Evolutionary conservation across 495 filamentous ascomycete species (phyloP).

Genomic region (Friedmanniomyces simplex): DNA sequence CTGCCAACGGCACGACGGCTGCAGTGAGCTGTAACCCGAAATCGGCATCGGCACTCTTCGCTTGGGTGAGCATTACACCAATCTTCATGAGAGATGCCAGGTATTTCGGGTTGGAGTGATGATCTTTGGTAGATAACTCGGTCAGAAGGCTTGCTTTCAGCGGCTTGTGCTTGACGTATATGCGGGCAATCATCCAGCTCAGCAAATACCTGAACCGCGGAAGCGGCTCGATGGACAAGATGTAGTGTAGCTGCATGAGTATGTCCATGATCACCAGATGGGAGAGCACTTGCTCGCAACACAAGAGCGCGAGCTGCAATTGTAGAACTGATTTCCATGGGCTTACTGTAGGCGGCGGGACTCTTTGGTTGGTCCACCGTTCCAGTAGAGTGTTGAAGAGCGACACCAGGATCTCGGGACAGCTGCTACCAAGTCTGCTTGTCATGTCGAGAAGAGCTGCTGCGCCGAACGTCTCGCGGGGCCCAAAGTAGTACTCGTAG

Average conservation of each 20-base stretch:
- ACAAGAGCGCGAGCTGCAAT: slow-evolving; percentile 36
- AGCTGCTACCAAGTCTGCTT: slow-evolving; percentile 26
- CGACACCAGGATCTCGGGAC: slow-evolving; percentile 15
- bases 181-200: slow-evolving; percentile 36
- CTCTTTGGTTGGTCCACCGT: slow-evolving; percentile 34
- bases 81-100: slow-evolving; percentile 35
- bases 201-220: slow-evolving; percentile 37
- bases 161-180: slow-evolving; percentile 25
- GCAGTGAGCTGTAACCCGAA: slow-evolving; percentile 26
- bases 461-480: slow-evolving; percentile 29
- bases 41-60: slow-evolving; percentile 23
- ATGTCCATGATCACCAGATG: slow-evolving; percentile 7
- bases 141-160: slow-evolving; percentile 13
- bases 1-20: slow-evolving; percentile 27
- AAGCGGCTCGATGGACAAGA: slow-evolving; percentile 35
- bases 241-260: slow-evolving; percentile 24
- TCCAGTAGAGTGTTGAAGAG: slow-evolving; percentile 30
- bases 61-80: slow-evolving; percentile 28
- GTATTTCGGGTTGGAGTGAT: slow-evolving; percentile 32
- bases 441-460: slow-evolving; percentile 37
- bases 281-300: slow-evolving; percentile 22
- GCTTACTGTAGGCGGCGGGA: slow-evolving; percentile 31
- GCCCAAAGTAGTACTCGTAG: slow-evolving; percentile 36
- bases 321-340: slow-evolving; percentile 38
- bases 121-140: slow-evolving; percentile 19